phyloP scores from a whole-genome alignment of 202 grass and related monocot species.

The Schoenoplectus triqueter region DNA sequence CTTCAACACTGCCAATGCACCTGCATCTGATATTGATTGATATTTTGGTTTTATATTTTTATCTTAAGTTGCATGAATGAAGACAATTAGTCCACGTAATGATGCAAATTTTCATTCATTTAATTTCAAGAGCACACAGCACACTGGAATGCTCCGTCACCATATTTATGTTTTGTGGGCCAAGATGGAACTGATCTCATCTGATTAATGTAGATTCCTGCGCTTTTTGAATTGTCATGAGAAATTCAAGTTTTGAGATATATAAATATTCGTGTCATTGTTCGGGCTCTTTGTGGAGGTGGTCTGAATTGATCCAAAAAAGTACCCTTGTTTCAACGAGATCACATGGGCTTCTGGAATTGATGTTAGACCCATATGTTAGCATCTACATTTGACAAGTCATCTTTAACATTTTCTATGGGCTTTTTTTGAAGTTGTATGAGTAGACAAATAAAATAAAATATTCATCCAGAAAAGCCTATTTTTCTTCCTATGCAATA shows the following conservation, averaged over 20 bases:
- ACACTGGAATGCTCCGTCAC: not conserved
- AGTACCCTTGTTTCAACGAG: not conserved
- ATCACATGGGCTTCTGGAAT: too few relatives aligned
- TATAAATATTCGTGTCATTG: not conserved
- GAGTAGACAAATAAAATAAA: not conserved
- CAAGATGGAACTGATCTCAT: too few relatives aligned
- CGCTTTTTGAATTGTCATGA: not conserved
- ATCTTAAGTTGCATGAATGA: constrained; percentile 17
- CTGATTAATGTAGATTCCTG: not conserved
- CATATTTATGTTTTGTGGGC: not conserved
- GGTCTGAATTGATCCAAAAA: not conserved
- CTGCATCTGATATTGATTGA: constrained; percentile 15
- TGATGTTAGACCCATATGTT: not conserved
- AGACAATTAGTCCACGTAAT: not conserved
- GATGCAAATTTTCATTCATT: not conserved
- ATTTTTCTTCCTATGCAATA: not conserved
- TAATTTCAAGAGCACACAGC: not conserved
- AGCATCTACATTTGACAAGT: too few relatives aligned
- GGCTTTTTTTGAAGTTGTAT: not conserved
- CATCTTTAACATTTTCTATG: too few relatives aligned
- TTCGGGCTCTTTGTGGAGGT: not conserved
- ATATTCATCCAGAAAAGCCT: not conserved
- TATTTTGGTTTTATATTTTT: not conserved
- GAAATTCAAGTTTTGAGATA: not conserved
- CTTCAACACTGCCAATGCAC: not conserved